Evolutionary conservation across 2,329 filamentous ascomycete genomes (phyloP).

Genomic region (Colletotrichum cuscutae): DNA sequence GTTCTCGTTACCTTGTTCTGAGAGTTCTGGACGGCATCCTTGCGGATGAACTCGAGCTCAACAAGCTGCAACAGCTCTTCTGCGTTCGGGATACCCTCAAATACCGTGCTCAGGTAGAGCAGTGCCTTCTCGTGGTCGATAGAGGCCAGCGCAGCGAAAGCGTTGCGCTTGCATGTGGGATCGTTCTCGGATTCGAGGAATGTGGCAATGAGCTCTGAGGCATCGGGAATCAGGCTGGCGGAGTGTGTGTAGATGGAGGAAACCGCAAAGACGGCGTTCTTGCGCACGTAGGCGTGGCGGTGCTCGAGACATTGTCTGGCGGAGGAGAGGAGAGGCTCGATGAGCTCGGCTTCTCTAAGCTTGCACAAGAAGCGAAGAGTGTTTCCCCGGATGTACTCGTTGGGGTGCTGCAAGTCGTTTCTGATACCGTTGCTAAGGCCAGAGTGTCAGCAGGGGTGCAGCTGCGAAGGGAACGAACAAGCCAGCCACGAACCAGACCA

Average conservation of each 20-base stretch:
- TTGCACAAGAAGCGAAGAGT: conserved; percentile 98
- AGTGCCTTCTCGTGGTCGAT: conserved; percentile 96
- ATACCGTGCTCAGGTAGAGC: conserved; percentile 86
- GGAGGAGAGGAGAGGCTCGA: conserved; percentile 94
- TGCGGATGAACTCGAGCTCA: conserved; percentile 96
- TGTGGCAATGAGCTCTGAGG: conserved; percentile 87
- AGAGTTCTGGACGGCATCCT: conserved; percentile 93
- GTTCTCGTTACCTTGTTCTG: conserved; percentile 81
- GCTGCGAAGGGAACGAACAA: neutral
- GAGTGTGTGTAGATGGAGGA: conserved; percentile 93
- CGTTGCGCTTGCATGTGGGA: conserved; percentile 96
- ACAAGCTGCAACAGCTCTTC: conserved; percentile 94
- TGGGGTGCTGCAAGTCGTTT: conserved; percentile 95
- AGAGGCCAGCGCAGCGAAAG: conserved; percentile 88
- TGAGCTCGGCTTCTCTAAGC: conserved; percentile 92
- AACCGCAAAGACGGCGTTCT: conserved; percentile 96
- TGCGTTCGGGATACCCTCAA: conserved; percentile 93
- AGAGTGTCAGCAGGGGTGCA: conserved; percentile 25
- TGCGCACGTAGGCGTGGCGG: conserved; percentile 96
- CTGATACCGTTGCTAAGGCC: conserved; percentile 88
- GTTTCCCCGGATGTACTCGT: conserved; percentile 98
- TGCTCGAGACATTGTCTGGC: conserved; percentile 94
- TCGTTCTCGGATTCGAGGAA: conserved; percentile 95
- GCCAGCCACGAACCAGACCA: conserved; percentile 80
- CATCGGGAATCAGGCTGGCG: conserved; percentile 92